These are phyloP conservation scores for Capsella bursapastoris DNA, from an alignment of 345 rosid species.

Conservation along the genomic window DNA sequence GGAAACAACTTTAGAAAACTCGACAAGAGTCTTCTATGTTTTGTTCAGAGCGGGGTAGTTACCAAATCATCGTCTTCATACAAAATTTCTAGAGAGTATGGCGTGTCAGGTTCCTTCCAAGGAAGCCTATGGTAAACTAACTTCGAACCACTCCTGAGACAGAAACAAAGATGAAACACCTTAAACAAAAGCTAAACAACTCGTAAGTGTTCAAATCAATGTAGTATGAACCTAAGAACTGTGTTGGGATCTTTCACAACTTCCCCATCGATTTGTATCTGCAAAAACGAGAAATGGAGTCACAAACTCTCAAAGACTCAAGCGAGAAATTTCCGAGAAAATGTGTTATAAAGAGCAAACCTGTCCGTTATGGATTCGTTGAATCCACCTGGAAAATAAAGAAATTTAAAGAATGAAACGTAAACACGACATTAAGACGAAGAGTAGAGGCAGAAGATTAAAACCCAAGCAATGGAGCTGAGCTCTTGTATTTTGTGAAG, in stretches of 20 bases:
- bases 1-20: background rate
- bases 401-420: background rate
- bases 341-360: slow-evolving; percentile 40
- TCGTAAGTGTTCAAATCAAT: background rate
- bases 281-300: slow-evolving; percentile 27
- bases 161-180: slow-evolving; percentile 7
- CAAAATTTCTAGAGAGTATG: slow-evolving; percentile 55
- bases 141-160: slow-evolving; percentile 60
- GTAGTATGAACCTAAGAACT: slow-evolving; percentile 56
- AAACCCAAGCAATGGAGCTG: slow-evolving; percentile 90
- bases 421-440: background rate
- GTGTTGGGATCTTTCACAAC: slow-evolving; percentile 62
- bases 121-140: slow-evolving; percentile 83
- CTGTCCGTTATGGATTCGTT: slow-evolving; percentile 85
- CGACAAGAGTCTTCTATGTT: background rate
- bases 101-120: slow-evolving; percentile 87
- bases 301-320: background rate
- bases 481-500: slow-evolving; percentile 62
- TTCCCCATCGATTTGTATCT: slow-evolving; percentile 68
- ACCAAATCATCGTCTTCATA: slow-evolving; percentile 84
- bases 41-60: slow-evolving; percentile 30
- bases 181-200: slow-evolving; percentile 7
- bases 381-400: slow-evolving; percentile 69
- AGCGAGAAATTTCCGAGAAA: background rate
- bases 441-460: slow-evolving; percentile 4